Percentiles rank a stretch among this genome's conserved stretches.
Evolutionary conservation across 768 basidiomycete species (phyloP).

Genomic region (Suillus alpinus): DNA sequence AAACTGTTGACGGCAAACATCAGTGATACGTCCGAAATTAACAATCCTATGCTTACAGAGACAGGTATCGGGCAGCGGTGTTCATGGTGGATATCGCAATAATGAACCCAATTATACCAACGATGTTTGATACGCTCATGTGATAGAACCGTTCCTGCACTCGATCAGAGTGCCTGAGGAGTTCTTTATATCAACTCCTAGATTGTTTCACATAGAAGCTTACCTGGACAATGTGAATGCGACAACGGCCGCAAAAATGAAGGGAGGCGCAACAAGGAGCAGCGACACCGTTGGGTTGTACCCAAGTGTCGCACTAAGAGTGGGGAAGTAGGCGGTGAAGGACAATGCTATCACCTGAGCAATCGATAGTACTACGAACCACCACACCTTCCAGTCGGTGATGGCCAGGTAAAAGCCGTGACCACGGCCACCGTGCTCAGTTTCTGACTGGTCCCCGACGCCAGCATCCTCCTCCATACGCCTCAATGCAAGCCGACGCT

Average conservation of each 20-base stretch:
- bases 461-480: conserved; percentile 67
- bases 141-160: conserved; percentile 72
- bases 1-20: conserved; percentile 44
- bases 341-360: conserved; percentile 47
- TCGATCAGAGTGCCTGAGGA: conserved; percentile 62
- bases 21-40: conserved; percentile 8
- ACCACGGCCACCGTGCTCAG: conserved; percentile 34
- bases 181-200: neutral
- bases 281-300: conserved; percentile 60
- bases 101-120: conserved; percentile 68
- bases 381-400: conserved; percentile 81
- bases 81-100: conserved; percentile 66
- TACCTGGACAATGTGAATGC: conserved; percentile 54
- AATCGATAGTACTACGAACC: conserved; percentile 53
- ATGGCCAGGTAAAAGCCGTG: conserved; percentile 58
- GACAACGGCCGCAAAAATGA: conserved; percentile 54
- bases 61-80: conserved; percentile 61
- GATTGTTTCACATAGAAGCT: conserved; percentile 1
- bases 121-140: conserved; percentile 47
- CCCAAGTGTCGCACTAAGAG: conserved; percentile 70
- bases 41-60: conserved; percentile 42
- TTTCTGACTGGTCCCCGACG: conserved; percentile 49
- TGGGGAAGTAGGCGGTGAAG: conserved; percentile 81
- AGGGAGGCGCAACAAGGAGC: conserved; percentile 77
- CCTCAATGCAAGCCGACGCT: conserved; percentile 46